Conservation (phyloP, 371 early-diverging fungal genomes). For the Mortierella sp. region DNA sequence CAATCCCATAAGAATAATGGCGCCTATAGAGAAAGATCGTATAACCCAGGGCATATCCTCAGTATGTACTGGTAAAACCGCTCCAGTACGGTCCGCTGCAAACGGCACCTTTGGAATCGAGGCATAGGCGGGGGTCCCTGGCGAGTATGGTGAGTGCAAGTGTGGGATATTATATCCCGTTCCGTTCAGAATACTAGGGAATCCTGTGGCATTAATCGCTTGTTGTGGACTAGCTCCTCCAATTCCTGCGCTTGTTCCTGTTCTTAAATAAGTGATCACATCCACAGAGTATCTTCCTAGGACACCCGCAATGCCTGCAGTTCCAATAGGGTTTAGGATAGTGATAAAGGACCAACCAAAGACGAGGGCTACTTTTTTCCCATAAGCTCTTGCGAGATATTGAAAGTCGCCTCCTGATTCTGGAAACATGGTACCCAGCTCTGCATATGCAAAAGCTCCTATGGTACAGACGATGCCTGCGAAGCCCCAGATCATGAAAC, state of each 20-base stretch:
- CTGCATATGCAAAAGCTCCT: constrained; percentile 51
- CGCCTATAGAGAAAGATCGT: constrained; percentile 33
- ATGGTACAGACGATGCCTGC: constrained; percentile 49
- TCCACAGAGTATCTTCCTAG: constrained; percentile 50
- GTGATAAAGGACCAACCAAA: constrained; percentile 57
- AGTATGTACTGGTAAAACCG: constrained; percentile 5
- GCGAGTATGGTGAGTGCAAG: constrained; percentile 29
- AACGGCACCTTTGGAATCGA: constrained; percentile 27
- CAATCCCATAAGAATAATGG: constrained; percentile 43
- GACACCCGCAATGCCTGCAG: constrained; percentile 51
- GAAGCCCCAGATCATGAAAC: constrained; percentile 57
- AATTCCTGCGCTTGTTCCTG: constrained; percentile 31
- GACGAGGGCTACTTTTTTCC: constrained; percentile 38
- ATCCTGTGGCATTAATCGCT: not conserved
- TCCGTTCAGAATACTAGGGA: constrained; percentile 20
- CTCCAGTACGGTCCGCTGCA: constrained; percentile 5
- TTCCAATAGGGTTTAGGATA: constrained; percentile 51
- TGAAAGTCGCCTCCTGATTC: constrained; percentile 53
- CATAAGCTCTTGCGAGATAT: constrained; percentile 49
- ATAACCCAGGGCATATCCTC: constrained; percentile 41
- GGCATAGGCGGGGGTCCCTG: constrained; percentile 18
- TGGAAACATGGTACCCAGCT: constrained; percentile 57
- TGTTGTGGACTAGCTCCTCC: constrained; percentile 3
- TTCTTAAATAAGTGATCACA: constrained; percentile 39
- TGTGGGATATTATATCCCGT: constrained; percentile 20